A percentile compares a stretch with the other conserved stretches of the same genome.
phyloP scores from a whole-genome alignment of 306 rosid genomes.

The Acacia melanoxylon region DNA sequence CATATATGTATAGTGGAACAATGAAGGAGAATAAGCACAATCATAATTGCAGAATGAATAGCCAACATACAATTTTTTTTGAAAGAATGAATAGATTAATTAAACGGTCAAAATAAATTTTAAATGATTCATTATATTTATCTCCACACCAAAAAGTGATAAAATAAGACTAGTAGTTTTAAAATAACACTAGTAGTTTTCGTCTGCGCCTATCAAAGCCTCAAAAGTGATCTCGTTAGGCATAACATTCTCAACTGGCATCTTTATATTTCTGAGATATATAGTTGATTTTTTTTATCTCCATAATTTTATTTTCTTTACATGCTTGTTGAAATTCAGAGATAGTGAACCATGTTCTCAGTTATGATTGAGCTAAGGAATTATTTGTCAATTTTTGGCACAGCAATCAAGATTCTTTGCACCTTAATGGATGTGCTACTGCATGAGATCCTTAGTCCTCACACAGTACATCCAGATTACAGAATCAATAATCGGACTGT shows the following conservation, averaged over 20 bases:
- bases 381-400: background rate
- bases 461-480: background rate
- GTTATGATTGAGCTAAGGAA: background rate
- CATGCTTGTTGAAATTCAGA: background rate
- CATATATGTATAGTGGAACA: too few relatives aligned
- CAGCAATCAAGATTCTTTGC: background rate
- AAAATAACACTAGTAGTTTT: too few relatives aligned
- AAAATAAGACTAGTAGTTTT: too few relatives aligned
- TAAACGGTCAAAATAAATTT: too few relatives aligned
- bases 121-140: too few relatives aligned
- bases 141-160: too few relatives aligned
- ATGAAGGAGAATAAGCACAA: too few relatives aligned
- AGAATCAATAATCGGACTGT: background rate
- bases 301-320: constrained; percentile 3
- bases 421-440: background rate
- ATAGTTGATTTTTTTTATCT: background rate
- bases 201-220: constrained; percentile 72
- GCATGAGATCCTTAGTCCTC: background rate
- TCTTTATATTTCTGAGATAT: background rate
- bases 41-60: too few relatives aligned
- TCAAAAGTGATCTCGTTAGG: constrained; percentile 25
- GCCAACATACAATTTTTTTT: too few relatives aligned
- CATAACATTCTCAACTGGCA: constrained; percentile 18
- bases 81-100: too few relatives aligned
- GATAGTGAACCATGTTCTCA: background rate